These are phyloP conservation scores for Tetraselmis chui DNA, from an alignment of 139 green algal genomes.

Conservation along the genomic window DNA sequence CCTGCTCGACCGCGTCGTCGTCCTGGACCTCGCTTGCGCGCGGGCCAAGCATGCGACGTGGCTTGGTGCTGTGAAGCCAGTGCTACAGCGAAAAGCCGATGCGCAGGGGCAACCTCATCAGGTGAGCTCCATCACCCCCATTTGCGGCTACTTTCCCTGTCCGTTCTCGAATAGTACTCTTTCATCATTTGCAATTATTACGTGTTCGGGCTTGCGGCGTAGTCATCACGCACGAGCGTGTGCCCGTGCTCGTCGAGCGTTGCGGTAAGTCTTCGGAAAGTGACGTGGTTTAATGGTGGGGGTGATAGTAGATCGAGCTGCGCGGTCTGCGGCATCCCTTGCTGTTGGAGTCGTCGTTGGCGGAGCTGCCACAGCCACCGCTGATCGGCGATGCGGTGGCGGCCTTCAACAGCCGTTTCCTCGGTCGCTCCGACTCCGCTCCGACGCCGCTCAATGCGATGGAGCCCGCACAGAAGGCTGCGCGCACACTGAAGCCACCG, in stretches of 20 bases:
- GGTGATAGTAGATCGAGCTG: background rate
- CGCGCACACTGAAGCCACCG: background rate
- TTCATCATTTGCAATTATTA: no score
- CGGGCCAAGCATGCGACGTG: constrained; percentile 44
- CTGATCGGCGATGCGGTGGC: constrained; percentile 6
- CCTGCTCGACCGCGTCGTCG: background rate
- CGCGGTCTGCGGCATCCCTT: constrained; percentile 27
- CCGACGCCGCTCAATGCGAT: background rate
- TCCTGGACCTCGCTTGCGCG: background rate
- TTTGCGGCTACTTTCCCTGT: no score
- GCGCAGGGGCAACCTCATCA: background rate
- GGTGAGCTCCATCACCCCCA: background rate
- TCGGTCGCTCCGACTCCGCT: background rate
- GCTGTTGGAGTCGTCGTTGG: constrained; percentile 36
- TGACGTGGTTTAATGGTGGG: no score
- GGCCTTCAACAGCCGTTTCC: background rate
- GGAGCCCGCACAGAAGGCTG: background rate
- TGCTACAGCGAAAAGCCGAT: constrained; percentile 4
- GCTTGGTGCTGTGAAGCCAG: constrained; percentile 32
- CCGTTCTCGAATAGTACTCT: no score
- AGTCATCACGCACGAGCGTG: no score
- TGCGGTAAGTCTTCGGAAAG: no score
- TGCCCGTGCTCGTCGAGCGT: no score
- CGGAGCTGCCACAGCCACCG: constrained; percentile 5
- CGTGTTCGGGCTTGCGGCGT: no score